Evolutionary conservation across 176 grass and related monocot genomes (phyloP), one percentile per base, ranked within the genome.

Genomic region (Tillandsia fasciculata): DNA sequence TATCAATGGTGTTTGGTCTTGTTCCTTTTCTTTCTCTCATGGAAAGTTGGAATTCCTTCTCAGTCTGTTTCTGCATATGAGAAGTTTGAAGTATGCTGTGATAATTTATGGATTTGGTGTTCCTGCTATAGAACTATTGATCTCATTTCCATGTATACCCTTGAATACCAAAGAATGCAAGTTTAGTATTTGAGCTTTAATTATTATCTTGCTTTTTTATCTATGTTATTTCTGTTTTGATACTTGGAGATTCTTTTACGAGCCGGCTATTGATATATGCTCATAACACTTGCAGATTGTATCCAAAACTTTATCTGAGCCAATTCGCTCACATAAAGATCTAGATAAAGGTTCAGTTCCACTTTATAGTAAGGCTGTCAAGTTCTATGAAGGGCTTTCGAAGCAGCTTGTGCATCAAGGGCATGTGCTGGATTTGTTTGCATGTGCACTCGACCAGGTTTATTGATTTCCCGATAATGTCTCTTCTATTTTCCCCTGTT

Each of bases 341-440:
- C 79, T 96, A 2, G 84, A 87, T 79, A 96, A 96, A 87, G 74
- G 82, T 65, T 85, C 91, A 69, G 71, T 71, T 49, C 77, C 77
- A 57, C 76, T 90, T 74, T 88, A 85, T 85, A 80, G 74, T 77
- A 91, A 91, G 85, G 87, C 91, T 49, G 80, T 91, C 67, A 96
- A 96, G 67, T 96, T 91, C 79, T 91, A 86, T 2, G 87, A 96
- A 77, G 84, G 73, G 26, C 81, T 96, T 42, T 90, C 87, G 17
- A 88, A 81, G 64, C 91, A 96, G 77, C 91, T 96, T 76, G 91
- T 91, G 70, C 79, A 96, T 88, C 87, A 96, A 90, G 91, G 91
- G n/a, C 91, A 96, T 74, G 91, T 96, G 52, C 76, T 96, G 52
- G 87, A 96, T 87, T 80, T 96, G 73, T 96, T 96, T 85, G 87